Evolutionary conservation across 805 yeast species (phyloP).

Genomic region (Lipomyces orientalis): DNA sequence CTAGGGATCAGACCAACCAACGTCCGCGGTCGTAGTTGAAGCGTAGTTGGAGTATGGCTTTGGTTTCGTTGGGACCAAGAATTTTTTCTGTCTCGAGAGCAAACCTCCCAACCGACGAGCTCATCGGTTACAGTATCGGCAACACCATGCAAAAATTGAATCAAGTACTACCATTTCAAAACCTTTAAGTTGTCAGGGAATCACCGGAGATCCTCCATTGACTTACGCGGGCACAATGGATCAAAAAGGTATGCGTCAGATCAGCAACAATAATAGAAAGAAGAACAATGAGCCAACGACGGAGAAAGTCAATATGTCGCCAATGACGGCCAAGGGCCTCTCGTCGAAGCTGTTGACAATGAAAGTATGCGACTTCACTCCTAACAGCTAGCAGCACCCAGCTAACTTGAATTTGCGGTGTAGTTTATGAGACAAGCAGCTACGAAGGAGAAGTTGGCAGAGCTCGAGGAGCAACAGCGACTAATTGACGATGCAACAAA

Average conservation of each 20-base stretch:
- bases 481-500: slow-evolving; percentile 40
- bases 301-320: slow-evolving; percentile 10
- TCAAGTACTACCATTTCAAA: neutral
- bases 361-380: slow-evolving; percentile 57
- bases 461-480: slow-evolving; percentile 39
- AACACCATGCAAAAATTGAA: neutral
- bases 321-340: slow-evolving; percentile 42
- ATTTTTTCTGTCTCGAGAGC: neutral
- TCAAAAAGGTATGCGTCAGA: neutral
- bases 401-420: neutral
- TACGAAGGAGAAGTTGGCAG: slow-evolving; percentile 45
- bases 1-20: neutral
- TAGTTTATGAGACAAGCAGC: slow-evolving; percentile 43
- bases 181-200: neutral
- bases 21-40: neutral
- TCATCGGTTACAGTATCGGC: neutral
- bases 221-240: neutral
- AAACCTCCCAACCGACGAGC: neutral
- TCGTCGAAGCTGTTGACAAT: slow-evolving; percentile 81
- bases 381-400: neutral
- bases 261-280: neutral
- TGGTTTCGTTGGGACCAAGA: neutral
- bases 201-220: neutral
- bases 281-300: slow-evolving; percentile 8
- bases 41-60: neutral